Evolutionary conservation across 2,329 filamentous ascomycete species (phyloP).

Genomic region (Sclerotiophoma versabilis): DNA sequence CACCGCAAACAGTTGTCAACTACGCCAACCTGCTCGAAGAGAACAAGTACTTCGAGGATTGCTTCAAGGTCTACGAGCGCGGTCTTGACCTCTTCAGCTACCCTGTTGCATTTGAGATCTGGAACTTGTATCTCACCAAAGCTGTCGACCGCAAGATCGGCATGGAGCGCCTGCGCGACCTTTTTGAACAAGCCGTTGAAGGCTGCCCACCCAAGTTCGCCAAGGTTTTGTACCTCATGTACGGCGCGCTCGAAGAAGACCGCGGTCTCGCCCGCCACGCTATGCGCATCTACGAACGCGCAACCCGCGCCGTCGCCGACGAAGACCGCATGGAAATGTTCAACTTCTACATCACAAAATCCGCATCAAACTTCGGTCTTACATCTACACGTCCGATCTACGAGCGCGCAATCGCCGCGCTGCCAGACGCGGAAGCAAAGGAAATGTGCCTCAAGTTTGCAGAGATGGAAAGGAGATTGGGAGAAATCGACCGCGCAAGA

Average conservation of each 20-base stretch:
- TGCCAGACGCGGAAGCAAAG: slow-evolving; percentile 90
- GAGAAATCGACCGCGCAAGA: slow-evolving; percentile 91
- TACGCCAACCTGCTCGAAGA: slow-evolving; percentile 96
- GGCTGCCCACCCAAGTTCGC: slow-evolving; percentile 95
- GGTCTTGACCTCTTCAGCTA: slow-evolving; percentile 98
- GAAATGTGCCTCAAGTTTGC: slow-evolving; percentile 99
- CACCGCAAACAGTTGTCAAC: slow-evolving; percentile 97
- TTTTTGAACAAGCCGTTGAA: slow-evolving; percentile 97
- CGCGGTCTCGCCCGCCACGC: slow-evolving; percentile 92
- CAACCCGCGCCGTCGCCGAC: slow-evolving; percentile 91
- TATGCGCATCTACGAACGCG: slow-evolving; percentile 98
- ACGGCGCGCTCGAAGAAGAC: slow-evolving; percentile 95
- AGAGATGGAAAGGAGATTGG: slow-evolving; percentile 90
- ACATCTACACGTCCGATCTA: slow-evolving; percentile 95
- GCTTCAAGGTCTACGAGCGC: slow-evolving; percentile 95
- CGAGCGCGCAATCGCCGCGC: slow-evolving; percentile 90
- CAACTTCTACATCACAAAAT: slow-evolving; percentile 99
- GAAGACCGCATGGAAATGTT: slow-evolving; percentile 98
- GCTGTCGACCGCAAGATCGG: slow-evolving; percentile 95
- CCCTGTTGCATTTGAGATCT: slow-evolving; percentile 95
- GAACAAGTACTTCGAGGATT: slow-evolving; percentile 93
- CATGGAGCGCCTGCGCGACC: slow-evolving; percentile 89
- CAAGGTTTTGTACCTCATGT: slow-evolving; percentile 97
- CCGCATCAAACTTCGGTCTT: slow-evolving; percentile 95
- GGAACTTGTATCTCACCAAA: slow-evolving; percentile 98